Percentiles rank a stretch among this genome's conserved stretches.
Conservation (phyloP, 2,329 filamentous ascomycete species). For the Sphaerulina vaccinii region DNA sequence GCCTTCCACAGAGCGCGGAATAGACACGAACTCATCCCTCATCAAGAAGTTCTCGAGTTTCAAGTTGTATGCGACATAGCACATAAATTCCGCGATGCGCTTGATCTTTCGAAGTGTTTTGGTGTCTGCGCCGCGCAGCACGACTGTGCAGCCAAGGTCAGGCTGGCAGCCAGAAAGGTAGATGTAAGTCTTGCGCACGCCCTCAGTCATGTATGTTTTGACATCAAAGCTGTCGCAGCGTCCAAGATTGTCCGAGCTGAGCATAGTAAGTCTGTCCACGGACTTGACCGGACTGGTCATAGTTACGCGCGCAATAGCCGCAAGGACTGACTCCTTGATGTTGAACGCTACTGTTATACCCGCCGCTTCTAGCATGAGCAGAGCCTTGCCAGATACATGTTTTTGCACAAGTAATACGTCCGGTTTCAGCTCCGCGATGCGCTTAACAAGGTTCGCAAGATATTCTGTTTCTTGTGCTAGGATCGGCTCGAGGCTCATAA, state of each 20-base stretch:
- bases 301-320: constrained; percentile 88
- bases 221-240: constrained; percentile 87
- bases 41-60: constrained; percentile 94
- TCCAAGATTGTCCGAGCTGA: constrained; percentile 71
- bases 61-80: constrained; percentile 96
- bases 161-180: constrained; percentile 88
- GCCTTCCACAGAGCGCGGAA: constrained; percentile 57
- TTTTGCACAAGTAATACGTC: constrained; percentile 89
- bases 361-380: constrained; percentile 82
- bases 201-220: constrained; percentile 86
- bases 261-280: constrained; percentile 79
- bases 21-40: constrained; percentile 85
- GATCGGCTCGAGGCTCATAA: constrained; percentile 96
- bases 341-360: constrained; percentile 94
- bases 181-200: constrained; percentile 89
- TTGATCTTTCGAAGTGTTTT: constrained; percentile 76
- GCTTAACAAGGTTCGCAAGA: constrained; percentile 82
- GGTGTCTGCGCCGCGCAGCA: constrained; percentile 76
- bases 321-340: constrained; percentile 92
- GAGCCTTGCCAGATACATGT: constrained; percentile 84
- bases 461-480: constrained; percentile 97
- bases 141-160: constrained; percentile 91
- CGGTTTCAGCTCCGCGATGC: constrained; percentile 81
- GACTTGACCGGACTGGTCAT: constrained; percentile 92
- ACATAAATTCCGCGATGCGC: constrained; percentile 95